These are phyloP conservation scores for Calocybe indica DNA, from an alignment of 768 basidiomycete genomes.

Conservation along the genomic window DNA sequence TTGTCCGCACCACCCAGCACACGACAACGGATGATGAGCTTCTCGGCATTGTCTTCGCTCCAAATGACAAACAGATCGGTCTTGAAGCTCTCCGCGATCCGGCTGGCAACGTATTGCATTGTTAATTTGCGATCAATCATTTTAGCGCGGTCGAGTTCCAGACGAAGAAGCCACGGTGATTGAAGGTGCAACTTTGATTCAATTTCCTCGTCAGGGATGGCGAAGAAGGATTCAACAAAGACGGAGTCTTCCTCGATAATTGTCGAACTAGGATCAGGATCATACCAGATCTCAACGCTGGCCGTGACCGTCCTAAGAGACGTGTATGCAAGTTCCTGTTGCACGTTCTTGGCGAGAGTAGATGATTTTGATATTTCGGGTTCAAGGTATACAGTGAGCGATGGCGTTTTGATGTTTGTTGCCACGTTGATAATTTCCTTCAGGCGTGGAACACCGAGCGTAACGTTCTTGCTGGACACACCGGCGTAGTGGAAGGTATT, in stretches of 20 bases:
- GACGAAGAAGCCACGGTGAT: constrained; percentile 95
- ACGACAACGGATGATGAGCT: constrained; percentile 95
- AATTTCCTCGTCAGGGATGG: constrained; percentile 96
- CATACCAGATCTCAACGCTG: constrained; percentile 97
- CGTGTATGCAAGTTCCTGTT: constrained; percentile 91
- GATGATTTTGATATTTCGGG: constrained; percentile 59
- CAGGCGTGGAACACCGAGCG: constrained; percentile 96
- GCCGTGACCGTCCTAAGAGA: constrained; percentile 91
- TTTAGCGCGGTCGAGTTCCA: constrained; percentile 94
- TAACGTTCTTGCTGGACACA: constrained; percentile 99
- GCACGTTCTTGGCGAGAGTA: constrained; percentile 74
- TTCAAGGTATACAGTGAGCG: constrained; percentile 85
- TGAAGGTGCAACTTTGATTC: constrained; percentile 86
- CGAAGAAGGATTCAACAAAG: constrained; percentile 99
- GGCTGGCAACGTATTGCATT: constrained; percentile 90
- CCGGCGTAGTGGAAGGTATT: constrained; percentile 99
- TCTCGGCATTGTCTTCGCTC: constrained; percentile 98
- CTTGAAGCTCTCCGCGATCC: constrained; percentile 92
- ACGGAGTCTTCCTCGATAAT: constrained; percentile 94
- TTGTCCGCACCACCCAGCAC: constrained; percentile 81
- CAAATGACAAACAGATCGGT: constrained; percentile 96
- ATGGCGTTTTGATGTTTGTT: constrained; percentile 97
- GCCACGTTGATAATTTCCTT: constrained; percentile 99
- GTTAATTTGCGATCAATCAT: constrained; percentile 97
- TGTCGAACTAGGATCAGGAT: constrained; percentile 86